Evolutionary conservation across 2,329 filamentous ascomycete genomes (phyloP), one percentile per base, ranked within the genome.

Genomic region (Lachnum nothofagi): DNA sequence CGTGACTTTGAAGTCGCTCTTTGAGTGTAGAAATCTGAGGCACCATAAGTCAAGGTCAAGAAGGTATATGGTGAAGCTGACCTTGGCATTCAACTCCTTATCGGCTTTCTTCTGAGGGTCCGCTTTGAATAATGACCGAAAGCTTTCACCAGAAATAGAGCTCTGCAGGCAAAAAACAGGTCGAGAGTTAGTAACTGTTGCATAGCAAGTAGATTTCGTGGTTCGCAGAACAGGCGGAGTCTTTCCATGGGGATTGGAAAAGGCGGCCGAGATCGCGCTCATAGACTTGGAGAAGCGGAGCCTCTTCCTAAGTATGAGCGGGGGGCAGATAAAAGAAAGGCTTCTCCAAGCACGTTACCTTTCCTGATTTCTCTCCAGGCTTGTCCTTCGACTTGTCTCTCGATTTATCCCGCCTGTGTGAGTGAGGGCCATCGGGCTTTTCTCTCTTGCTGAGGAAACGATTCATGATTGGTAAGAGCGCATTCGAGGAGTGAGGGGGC

Each of bases 391-490:
- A 66, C 20, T 76, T 72, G 47, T 81, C 77, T 17, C 73, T 72
- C 40, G 78, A 81, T 60, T 77, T 80, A 60, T 72, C 74, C 51
- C 78, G 75, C 49, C 71, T 72, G 57, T 80, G 76, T 31, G 65
- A 58, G 16, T 22, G 35, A 31, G 65, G 58, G 16, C 22, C 38
- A 51, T 70, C 73, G 65, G 74, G 75, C 68, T 79, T 88, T 61
- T 88, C 85, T 57, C 84, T 79, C 58, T 84, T 74, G 67, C 80
- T 86, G 52, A 87, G 79, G 65, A 89, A 83, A 61, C 84, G 82
- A 64, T 79, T 82, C 54, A 77, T 70, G 63, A 69, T 71, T 61
- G 70, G 14, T 23, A 45, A 42, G 6, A 39, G 27, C 22, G 10
- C 24, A n/a, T 42, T 49, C 25, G 22, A 5, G 22, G 16, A 10